Evolutionary conservation across 371 early-diverging fungal genomes (phyloP), one percentile per base, ranked within the genome.

Genomic region (Mucor piriformis): DNA sequence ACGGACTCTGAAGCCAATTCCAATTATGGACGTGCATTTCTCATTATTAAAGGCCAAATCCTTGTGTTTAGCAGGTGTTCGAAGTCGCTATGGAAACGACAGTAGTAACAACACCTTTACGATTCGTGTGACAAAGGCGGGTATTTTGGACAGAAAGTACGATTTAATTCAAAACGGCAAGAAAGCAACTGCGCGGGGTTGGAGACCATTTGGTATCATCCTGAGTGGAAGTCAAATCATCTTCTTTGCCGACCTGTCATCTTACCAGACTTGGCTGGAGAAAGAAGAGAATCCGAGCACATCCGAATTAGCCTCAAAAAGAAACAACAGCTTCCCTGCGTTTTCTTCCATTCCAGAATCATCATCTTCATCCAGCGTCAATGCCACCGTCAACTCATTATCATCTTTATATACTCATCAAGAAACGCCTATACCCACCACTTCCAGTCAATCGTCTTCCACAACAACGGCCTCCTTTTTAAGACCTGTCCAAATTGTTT

Each of bases 151-250:
- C 29, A 81, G 92, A 46, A 92, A 92, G 68, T 83, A 88, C 54
- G 92, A 92, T 51, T 59, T 85, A 34, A 50, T 71, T 15, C 88
- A 86, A 32, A 75, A 84, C 24, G 89, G 89, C n/a, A 84, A 83
- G 52, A 87, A 85, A 42, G 84, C 88, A 10, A 79, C 83, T 2
- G 77, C 84, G 34, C 82, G 92, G 7, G 81, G 86, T 24, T 92
- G 92, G 92, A 79, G 88, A 70, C 82, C 86, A 5, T 81, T 88
- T 46, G 89, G 91, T 53, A 81, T 90, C 42, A 86, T 91, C 13
- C 66, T 92, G 37, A 87, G 88, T 61, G 92, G 92, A 23, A 89
- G 87, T 38, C 90, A 91, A 52, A 74, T 92, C 53, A 81, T 91
- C 46, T 84, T 92, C 46, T 91, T 92, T 66, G 75, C 79, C 3